Percentiles rank a stretch among this genome's conserved stretches.
These are phyloP conservation scores for Trypanosoma scelopori DNA, from an alignment of 208 protist species.

Conservation along the genomic window DNA sequence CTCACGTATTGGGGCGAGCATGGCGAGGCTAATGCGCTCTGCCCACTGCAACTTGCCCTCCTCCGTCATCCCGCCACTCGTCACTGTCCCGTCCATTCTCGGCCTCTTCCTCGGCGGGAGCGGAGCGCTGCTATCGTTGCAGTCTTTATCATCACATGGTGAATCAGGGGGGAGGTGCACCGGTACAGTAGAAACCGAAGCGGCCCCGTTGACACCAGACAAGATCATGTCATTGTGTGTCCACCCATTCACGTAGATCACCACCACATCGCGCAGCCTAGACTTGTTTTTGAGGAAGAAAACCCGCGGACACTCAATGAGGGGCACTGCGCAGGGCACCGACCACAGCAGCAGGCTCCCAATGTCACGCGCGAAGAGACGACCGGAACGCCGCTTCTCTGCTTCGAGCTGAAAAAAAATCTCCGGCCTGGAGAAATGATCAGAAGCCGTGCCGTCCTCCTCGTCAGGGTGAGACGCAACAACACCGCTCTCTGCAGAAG, in stretches of 20 bases:
- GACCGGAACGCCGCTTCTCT: slow-evolving; percentile 29
- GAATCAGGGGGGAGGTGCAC: too few species aligned
- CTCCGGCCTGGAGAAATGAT: slow-evolving; percentile 49
- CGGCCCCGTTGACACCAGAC: slow-evolving; percentile 27
- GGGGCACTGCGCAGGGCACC: slow-evolving; percentile 60
- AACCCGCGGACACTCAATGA: slow-evolving; percentile 67
- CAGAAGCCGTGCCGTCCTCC: not conserved
- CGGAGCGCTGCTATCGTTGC: too few species aligned
- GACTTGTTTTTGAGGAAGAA: slow-evolving; percentile 83
- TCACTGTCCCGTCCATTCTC: not conserved
- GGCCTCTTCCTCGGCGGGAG: not conserved
- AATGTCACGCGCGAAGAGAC: slow-evolving; percentile 68
- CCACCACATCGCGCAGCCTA: slow-evolving; percentile 59
- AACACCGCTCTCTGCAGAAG: too few species aligned
- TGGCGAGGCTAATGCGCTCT: slow-evolving; percentile 32
- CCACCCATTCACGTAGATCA: slow-evolving; percentile 82
- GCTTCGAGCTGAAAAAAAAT: slow-evolving; percentile 59
- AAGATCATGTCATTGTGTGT: slow-evolving; percentile 74
- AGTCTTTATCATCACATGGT: not conserved
- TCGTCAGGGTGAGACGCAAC: not conserved
- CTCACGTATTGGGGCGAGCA: slow-evolving; percentile 43
- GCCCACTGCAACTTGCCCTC: not conserved
- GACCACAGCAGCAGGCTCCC: slow-evolving; percentile 72
- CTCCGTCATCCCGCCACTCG: not conserved
- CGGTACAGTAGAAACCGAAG: not conserved